Evolutionary conservation across 2,329 filamentous ascomycete genomes (phyloP), one percentile per base, ranked within the genome.

Genomic region (Chrysoporthe austroafricana): DNA sequence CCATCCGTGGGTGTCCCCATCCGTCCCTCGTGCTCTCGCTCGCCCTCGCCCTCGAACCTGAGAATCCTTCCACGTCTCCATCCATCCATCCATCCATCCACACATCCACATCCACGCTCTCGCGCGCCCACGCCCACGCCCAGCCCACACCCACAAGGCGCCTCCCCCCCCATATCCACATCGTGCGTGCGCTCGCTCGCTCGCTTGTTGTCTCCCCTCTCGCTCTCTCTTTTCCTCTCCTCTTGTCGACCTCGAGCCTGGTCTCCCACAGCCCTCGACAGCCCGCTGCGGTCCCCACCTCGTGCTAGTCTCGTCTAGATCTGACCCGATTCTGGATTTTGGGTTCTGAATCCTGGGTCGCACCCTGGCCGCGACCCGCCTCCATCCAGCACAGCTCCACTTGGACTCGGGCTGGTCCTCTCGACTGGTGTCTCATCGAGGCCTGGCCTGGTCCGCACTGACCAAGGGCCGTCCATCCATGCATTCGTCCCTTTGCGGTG

Each of bases 321-420:
- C 50, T 32, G 26, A 54, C 50, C 26, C 50, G 26, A 21, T 26
- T 54, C 50, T 54, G 50, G 50, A 34, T 54, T 54, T 54, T 54
- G 50, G 50, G 50, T 54, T 54, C 50, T 54, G 21, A 34, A 54
- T 32, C 32, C 50, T 54, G 50, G 50, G 32, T 54, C 50, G 21
- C 32, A 54, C 50, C 50, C 50, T 54, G 50, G 50, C 50, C 13
- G 16, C 26, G 21, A 16, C 16, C 50, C 26, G 50, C 21, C 9
- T 54, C 26, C 26, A 26, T 26, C 50, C 50, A 32, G 21, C 21
- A n/a, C 50, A 34, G 50, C 50, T 54, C 50, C 50, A 54, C 50
- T 14, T 50, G 18, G 46, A 21, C 50, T 54, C 50, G 21, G 26
- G 50, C 21, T 26, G 26, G 21, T 16, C 32, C n/a, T 32, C 26